Base-by-base conservation (phyloP, 1,284 basidiomycete species). In the Ganoderma sinense region DNA sequence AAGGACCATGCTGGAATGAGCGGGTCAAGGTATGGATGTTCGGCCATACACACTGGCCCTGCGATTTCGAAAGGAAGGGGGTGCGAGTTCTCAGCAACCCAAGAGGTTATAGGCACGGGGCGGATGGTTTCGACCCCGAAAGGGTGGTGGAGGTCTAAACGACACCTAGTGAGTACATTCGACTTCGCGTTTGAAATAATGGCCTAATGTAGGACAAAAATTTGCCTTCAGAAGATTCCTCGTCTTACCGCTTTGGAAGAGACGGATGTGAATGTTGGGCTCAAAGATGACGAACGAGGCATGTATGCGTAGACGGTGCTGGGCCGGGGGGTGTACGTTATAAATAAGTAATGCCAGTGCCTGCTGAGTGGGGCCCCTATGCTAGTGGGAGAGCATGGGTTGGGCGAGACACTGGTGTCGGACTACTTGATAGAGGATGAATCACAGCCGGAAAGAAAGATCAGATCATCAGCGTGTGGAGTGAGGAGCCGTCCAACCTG, bases 11-110 rank as follows among this genome's bases (percentile, higher is more conserved):
- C 62, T 65, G 68, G 68, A 56, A 58, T 14, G 62, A 45, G 48
- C 68, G 58, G 56, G 64, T 67, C n/a, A 69, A 65, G 40, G 23
- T 82, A 23, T 85, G 83, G 82, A 79, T 79, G 36, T 84, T 81
- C 69, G 83, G 83, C 8, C 82, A 84, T 67, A 84, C 83, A 8
- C 82, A 83, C 62, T 82, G 79, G 78, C 76, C 74, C 40, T 84
- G 82, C 69, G 82, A 84, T 71, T 81, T 83, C 66, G 75, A 74
- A 61, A 69, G 74, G 61, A 68, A 78, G 8, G 80, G 79, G 0
- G 76, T 82, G 2, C 73, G 82, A 65, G 79, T 83, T 16, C 69
- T 80, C 31, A 79, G 79, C 65, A 84, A 84, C 69, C 82, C 81
- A 69, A 75, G 80, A 29, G 82, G 82, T 13, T 79, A 80, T 65